Evolutionary conservation across 192 early-diverging fungal species (phyloP).

Genomic region (Irineochytrium annulatum): DNA sequence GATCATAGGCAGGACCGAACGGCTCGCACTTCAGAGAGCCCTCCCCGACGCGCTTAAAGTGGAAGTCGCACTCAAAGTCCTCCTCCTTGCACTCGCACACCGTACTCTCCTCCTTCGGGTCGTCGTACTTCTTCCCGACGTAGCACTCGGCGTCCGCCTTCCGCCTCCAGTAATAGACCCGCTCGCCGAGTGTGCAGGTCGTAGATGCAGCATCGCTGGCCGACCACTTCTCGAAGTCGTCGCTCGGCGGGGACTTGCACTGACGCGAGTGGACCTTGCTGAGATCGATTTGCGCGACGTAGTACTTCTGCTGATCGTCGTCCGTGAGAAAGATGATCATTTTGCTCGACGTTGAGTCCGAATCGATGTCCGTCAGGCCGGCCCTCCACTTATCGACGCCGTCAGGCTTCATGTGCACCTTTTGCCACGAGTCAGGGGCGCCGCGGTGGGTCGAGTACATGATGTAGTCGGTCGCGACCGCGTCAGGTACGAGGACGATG

Average conservation of each 20-base stretch:
- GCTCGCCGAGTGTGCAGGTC: constrained; percentile 79
- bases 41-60: constrained; percentile 46
- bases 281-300: constrained; percentile 73
- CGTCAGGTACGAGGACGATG: constrained; percentile 67
- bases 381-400: constrained; percentile 34
- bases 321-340: constrained; percentile 60
- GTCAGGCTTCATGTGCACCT: constrained; percentile 34
- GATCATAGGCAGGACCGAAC: constrained; percentile 53
- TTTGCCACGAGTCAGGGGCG: constrained; percentile 53
- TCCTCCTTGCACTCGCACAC: constrained; percentile 69
- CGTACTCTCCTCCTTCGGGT: constrained; percentile 48
- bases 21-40: constrained; percentile 67
- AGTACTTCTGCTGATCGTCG: constrained; percentile 18
- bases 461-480: constrained; percentile 46
- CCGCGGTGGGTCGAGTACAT: constrained; percentile 79
- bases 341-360: constrained; percentile 68
- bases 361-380: constrained; percentile 70
- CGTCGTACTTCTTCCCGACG: constrained; percentile 57
- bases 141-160: constrained; percentile 75
- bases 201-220: constrained; percentile 40
- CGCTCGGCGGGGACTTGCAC: constrained; percentile 47
- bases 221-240: constrained; percentile 75
- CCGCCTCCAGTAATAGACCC: constrained; percentile 66
- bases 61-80: constrained; percentile 95
- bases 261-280: constrained; percentile 48